These are phyloP conservation scores for Calycina marina DNA, from an alignment of 2,329 filamentous ascomycete species.

Conservation along the genomic window DNA sequence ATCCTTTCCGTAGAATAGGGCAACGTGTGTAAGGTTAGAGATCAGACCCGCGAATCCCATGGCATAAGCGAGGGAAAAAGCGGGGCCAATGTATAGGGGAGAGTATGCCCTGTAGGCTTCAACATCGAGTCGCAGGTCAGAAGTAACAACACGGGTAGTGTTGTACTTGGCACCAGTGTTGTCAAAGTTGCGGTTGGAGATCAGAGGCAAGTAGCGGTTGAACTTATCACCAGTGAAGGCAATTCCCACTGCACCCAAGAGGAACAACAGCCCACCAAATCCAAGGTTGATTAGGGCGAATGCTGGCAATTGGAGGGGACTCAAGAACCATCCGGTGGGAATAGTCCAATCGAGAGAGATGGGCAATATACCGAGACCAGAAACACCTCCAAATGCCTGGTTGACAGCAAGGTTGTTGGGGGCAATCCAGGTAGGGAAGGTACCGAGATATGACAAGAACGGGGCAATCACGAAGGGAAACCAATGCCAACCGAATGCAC, in stretches of 20 bases:
- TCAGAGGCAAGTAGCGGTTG: slow-evolving; percentile 41
- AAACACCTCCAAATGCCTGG: slow-evolving; percentile 54
- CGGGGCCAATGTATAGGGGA: slow-evolving; percentile 59
- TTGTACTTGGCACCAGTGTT: slow-evolving; percentile 53
- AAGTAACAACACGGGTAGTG: slow-evolving; percentile 45
- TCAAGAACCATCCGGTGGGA: slow-evolving; percentile 26
- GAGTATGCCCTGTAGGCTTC: slow-evolving; percentile 53
- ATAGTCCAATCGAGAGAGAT: slow-evolving; percentile 70
- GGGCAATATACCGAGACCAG: slow-evolving; percentile 52
- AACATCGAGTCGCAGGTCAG: slow-evolving; percentile 46
- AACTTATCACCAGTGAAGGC: slow-evolving; percentile 56
- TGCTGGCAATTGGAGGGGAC: background rate
- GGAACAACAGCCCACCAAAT: slow-evolving; percentile 50
- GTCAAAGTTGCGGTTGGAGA: slow-evolving; percentile 52
- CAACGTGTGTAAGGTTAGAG: slow-evolving; percentile 51
- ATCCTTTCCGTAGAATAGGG: slow-evolving; percentile 49
- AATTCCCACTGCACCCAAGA: slow-evolving; percentile 38
- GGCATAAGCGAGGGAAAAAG: slow-evolving; percentile 56
- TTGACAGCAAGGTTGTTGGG: slow-evolving; percentile 56
- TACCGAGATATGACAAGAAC: slow-evolving; percentile 41
- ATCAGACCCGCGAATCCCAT: slow-evolving; percentile 59
- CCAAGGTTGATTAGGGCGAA: background rate
- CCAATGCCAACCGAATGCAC: slow-evolving; percentile 35
- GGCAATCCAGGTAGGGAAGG: slow-evolving; percentile 56
- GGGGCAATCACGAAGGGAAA: slow-evolving; percentile 38